Evolutionary conservation across 169 alveolate genomes (phyloP), one percentile per base, ranked within the genome.

Genomic region (Perkinsus olseni): DNA sequence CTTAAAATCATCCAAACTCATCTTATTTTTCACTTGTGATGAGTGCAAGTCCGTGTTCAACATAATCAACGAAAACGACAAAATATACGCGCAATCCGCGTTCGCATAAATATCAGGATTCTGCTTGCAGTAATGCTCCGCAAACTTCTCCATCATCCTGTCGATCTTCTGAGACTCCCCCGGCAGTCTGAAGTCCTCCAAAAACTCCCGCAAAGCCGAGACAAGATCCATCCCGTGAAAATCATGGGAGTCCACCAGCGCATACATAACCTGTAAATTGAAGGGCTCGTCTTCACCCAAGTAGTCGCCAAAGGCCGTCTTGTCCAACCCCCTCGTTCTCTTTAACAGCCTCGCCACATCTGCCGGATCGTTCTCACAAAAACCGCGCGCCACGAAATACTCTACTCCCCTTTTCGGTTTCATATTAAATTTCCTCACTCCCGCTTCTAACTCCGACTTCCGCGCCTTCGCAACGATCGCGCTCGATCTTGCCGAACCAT

Each of bases 91-190:
- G 74, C 98, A 96, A 94, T 98, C 98, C 0, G 99, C 98, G 93
- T 96, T 96, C 38, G 96, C 96, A 94, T 96, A 97, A 3, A 94
- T 93, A 37, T 95, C 97, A 36, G 97, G 97, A 93, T 98, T 98
- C 95, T 98, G 99, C 74, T 92, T 93, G 94, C 96, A 95, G 91
- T 96, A 98, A 95, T 97, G 97, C 74, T 97, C 97, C 4, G 98
- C 99, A 93, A 98, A 98, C 93, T 96, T 96, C 95, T 98, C 98
- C 96, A 98, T 96, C 91, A 98, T 96, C 93, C 99, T 96, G 95
- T 98, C 99, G 17, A 98, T 97, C 94, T 97, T 96, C 95, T 98
- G 97, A 0, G 98, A 98, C 96, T 98, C 99, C n/a, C 98, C 99
- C 34, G 99, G 99, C n/a, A 98, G 95, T 92, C 98, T 97, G 95